Evolutionary conservation across 495 filamentous ascomycete species (phyloP), one percentile per base, ranked within the genome.

Genomic region (Penicillium subrubescens): DNA sequence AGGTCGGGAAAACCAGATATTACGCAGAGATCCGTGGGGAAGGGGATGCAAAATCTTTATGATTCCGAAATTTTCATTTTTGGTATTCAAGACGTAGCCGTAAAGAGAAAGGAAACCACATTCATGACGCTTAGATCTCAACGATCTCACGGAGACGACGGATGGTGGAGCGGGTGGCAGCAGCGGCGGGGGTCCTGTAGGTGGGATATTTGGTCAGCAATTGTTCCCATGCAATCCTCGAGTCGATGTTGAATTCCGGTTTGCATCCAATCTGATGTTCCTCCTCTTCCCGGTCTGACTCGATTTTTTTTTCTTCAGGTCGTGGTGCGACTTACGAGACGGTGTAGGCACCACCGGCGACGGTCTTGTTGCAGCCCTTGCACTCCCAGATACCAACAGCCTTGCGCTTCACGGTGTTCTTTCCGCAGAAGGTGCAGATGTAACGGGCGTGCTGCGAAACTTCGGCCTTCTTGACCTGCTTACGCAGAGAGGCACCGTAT

Each of bases 401-500:
- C 68, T 92, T 83, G 67, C 95, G 88, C 87, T 95, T 95, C 71
- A 99, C 95, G 65, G 89, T 90, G 82, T 86, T 89, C 87, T 97
- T 97, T 70, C 93, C 94, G 88, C 94, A 97, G 88, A 96, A 95
- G 57, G 92, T 94, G 86, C 81, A 83, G 74, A 81, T 65, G 87
- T 97, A 97, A 79, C 89, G 86, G 81, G 93, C 92, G 87, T 97
- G 94, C 81, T 98, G 94, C 60, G 90, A 89, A 76, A 97, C 89
- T 90, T 99, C 95, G 91, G 97, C 97, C 89, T 97, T 97, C 92
- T 99, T 99, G 78, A 98, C 92, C 81, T 97, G 95, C 87, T 98
- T 99, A 85, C 95, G 92, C 82, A 99, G 92, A 75, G 95, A 99
- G 79, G 95, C 95, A 90, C 95, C 95, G 83, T 99, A 99, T 89